Evolutionary conservation across 2,329 filamentous ascomycete species (phyloP).

Genomic region (Parastagonospora avenae): DNA sequence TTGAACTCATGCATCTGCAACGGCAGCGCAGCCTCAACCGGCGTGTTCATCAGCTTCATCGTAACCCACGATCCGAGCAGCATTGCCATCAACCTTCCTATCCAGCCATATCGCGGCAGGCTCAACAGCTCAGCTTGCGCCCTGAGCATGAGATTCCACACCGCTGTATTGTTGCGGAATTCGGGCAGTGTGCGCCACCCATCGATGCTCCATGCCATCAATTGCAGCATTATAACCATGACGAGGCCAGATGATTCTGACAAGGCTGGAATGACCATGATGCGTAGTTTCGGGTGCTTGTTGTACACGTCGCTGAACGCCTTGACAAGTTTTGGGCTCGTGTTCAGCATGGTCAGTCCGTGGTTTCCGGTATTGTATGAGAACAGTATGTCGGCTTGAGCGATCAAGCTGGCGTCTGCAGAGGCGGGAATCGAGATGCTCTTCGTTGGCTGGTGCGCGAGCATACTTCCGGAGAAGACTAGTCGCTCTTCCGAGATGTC

Average conservation of each 20-base stretch:
- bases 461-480: conserved; percentile 16
- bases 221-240: conserved; percentile 12
- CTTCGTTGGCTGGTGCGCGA: conserved; percentile 24
- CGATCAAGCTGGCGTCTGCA: conserved; percentile 8
- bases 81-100: conserved; percentile 20
- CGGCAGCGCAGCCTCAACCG: conserved; percentile 9
- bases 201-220: conserved; percentile 17
- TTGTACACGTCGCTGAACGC: conserved; percentile 13
- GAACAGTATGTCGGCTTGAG: conserved; percentile 21
- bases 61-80: conserved; percentile 20
- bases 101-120: conserved; percentile 23
- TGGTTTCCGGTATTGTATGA: background rate
- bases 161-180: conserved; percentile 10
- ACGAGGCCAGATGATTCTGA: background rate
- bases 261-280: conserved; percentile 9
- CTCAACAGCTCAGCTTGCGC: conserved; percentile 21
- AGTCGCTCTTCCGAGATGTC: conserved; percentile 13
- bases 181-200: conserved; percentile 14
- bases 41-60: conserved; percentile 2
- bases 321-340: conserved; percentile 7
- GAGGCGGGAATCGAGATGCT: conserved; percentile 13
- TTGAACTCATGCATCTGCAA: conserved; percentile 21
- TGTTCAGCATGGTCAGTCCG: conserved; percentile 15
- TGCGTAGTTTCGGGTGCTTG: conserved; percentile 4
- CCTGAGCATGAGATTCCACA: conserved; percentile 19